Conservation (phyloP, 257 asterid genomes). For the Solanum sitiens region DNA sequence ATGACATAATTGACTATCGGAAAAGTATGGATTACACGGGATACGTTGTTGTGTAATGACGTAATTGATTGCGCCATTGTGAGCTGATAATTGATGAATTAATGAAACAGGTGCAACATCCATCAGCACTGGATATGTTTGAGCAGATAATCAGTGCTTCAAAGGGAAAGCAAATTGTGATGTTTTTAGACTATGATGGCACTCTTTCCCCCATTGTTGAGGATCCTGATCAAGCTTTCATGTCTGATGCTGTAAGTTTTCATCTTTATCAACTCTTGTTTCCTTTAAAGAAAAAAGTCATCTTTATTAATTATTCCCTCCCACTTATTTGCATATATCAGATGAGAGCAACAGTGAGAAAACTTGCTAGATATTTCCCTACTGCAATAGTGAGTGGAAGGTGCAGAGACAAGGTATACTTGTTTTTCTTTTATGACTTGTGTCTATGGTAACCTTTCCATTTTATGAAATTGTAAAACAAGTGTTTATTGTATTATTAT, state of each 20-base stretch:
- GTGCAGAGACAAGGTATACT: constrained; percentile 68
- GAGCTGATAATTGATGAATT: background rate
- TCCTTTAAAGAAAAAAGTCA: background rate
- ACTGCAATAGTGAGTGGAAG: constrained; percentile 88
- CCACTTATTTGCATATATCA: constrained; percentile 3
- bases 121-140: constrained; percentile 79
- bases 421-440: background rate
- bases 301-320: background rate
- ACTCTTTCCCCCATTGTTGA: constrained; percentile 93
- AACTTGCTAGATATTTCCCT: constrained; percentile 61
- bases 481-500: background rate
- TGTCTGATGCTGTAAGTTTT: constrained; percentile 57
- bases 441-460: background rate
- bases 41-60: background rate
- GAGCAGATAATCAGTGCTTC: constrained; percentile 71
- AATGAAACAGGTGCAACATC: constrained; percentile 50
- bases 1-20: background rate
- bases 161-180: constrained; percentile 79
- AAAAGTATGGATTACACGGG: background rate
- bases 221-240: constrained; percentile 91
- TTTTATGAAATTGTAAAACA: background rate
- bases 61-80: background rate
- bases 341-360: constrained; percentile 84
- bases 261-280: background rate
- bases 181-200: constrained; percentile 91